Conservation (phyloP, 2,329 filamentous ascomycete species). For the Biscogniauxia marginata region DNA sequence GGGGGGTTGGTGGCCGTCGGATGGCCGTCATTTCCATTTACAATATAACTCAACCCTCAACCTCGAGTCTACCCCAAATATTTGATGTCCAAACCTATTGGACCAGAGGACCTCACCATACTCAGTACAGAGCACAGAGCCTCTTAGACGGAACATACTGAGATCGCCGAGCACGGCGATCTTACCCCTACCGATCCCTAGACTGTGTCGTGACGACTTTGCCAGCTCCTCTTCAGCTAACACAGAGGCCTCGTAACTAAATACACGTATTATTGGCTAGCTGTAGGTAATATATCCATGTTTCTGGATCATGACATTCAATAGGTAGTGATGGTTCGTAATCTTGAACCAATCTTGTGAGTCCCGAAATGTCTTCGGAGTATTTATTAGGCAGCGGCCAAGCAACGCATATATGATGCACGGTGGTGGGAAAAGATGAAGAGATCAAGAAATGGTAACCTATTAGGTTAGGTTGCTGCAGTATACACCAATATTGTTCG, state of each 20-base stretch:
- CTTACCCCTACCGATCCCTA: neutral
- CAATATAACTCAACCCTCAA: neutral
- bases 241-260: neutral
- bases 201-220: neutral
- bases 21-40: too few species aligned
- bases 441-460: neutral
- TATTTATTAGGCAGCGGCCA: neutral
- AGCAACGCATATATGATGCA: neutral
- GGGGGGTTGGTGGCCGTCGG: too few species aligned
- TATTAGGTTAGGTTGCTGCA: neutral
- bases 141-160: neutral
- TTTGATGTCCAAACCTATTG: too few species aligned
- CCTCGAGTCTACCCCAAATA: too few species aligned
- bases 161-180: neutral
- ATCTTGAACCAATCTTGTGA: neutral
- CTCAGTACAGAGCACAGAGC: neutral
- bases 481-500: neutral
- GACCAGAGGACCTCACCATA: neutral
- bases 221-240: neutral
- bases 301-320: neutral
- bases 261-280: neutral
- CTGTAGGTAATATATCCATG: neutral
- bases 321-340: too few species aligned
- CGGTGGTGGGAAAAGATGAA: neutral
- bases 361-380: neutral